Base-by-base conservation (phyloP, 1,139 yeast genomes). In the Hyphopichia buzzinii region DNA sequence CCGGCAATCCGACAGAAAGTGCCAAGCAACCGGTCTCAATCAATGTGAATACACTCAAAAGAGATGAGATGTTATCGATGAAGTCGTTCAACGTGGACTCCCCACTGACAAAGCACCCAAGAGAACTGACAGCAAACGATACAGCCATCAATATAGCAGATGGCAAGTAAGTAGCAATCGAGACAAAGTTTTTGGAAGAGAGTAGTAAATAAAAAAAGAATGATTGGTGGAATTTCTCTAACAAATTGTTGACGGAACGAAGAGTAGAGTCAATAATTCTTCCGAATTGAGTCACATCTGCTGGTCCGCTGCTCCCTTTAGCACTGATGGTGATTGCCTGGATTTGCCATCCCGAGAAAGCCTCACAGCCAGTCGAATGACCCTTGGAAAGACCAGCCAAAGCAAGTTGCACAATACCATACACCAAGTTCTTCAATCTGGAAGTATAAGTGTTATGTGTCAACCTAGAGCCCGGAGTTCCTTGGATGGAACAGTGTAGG, bases 211-310 rank as follows among this genome's bases (percentile, higher is more conserved):
- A 94, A 55, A 90, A 94, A 69, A 94, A 94, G 57, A 89, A 94
- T 1, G 97, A 88, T 58, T 94, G 98, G 58, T 94, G 99, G 59
- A 92, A 92, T 57, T 90, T 95, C 58, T 94, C 99, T 39, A 92
- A 68, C 48, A 94, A 70, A 57, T 94, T 94, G 62, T 94, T 94
- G 30, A 94, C 87, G 0, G 96, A 83, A 45, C 98, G 75, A 54
- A 90, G 81, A 12, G 86, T 70, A 2, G 94, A 87, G 57, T 94
- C 99, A 13, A 89, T 77, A 4, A 90, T 73, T 55, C 98, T 75
- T 4, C 98, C 98, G 57, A 87, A 83, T 23, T 94, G 89, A 0
- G 97, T 92, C 35, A 92, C 81, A 62, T 92, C 97, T 33, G 72
- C 72, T 3, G 75, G 73, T 1, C 85, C 86, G 4, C 55, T 52